Percentiles rank a stretch among this genome's conserved stretches.
Evolutionary conservation across 495 filamentous ascomycete species (phyloP).

Genomic region (Polyplosphaeria fusca): DNA sequence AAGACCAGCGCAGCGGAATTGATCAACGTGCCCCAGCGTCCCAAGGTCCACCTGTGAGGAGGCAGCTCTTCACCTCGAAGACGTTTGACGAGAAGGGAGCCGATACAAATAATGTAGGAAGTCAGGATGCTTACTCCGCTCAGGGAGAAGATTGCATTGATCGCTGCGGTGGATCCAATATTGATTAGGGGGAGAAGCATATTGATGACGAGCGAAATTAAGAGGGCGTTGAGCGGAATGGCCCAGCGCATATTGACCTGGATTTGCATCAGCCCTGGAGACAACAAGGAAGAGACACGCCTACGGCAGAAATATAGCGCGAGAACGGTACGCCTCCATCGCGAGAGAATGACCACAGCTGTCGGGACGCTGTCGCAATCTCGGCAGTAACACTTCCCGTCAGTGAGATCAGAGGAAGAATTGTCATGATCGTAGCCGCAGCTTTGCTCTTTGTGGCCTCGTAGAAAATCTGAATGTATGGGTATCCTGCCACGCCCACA

Average conservation of each 20-base stretch:
- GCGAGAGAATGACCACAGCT: slow-evolving; percentile 58
- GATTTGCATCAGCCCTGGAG: no score
- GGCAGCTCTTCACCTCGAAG: slow-evolving; percentile 36
- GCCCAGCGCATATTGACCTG: slow-evolving; percentile 18
- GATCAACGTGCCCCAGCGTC: slow-evolving; percentile 34
- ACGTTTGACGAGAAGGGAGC: slow-evolving; percentile 37
- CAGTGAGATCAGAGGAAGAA: slow-evolving; percentile 45
- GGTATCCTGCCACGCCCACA: slow-evolving; percentile 41
- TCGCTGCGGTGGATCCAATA: slow-evolving; percentile 36
- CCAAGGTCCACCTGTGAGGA: slow-evolving; percentile 36
- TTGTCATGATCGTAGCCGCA: slow-evolving; percentile 39
- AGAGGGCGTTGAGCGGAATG: slow-evolving; percentile 40
- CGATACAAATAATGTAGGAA: slow-evolving; percentile 42
- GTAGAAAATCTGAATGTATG: slow-evolving; percentile 54
- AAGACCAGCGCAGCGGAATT: slow-evolving; percentile 40
- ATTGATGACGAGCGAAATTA: slow-evolving; percentile 27
- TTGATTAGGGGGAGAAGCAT: slow-evolving; percentile 37
- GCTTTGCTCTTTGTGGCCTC: slow-evolving; percentile 46
- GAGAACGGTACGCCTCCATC: slow-evolving; percentile 56
- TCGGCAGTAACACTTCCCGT: slow-evolving; percentile 49
- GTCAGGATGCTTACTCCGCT: slow-evolving; percentile 28
- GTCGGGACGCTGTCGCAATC: slow-evolving; percentile 52
- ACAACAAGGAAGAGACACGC: no score
- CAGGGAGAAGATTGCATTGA: slow-evolving; percentile 39
- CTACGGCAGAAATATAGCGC: slow-evolving; percentile 46